These are phyloP conservation scores for Ramaria sp. DNA, from an alignment of 768 basidiomycete species.

Conservation along the genomic window DNA sequence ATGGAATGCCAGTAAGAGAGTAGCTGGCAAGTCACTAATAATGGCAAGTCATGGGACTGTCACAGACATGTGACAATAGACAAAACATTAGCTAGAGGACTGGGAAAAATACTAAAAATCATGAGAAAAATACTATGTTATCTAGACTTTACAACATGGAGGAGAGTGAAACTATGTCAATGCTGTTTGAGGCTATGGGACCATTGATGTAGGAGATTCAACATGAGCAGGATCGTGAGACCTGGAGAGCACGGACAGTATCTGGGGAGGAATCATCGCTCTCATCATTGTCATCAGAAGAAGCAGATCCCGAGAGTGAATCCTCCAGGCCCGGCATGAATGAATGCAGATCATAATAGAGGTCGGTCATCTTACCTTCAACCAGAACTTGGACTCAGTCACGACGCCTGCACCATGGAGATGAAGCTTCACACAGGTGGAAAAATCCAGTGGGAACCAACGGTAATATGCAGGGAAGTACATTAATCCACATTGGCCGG, in stretches of 20 bases:
- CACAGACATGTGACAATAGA: too few relatives aligned
- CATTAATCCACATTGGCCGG: too few relatives aligned
- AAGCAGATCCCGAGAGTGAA: slow-evolving; percentile 88
- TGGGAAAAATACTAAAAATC: too few relatives aligned
- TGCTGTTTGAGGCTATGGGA: slow-evolving; percentile 44
- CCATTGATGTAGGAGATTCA: slow-evolving; percentile 31
- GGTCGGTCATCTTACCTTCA: slow-evolving; percentile 48
- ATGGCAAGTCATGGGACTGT: too few relatives aligned
- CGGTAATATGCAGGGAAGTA: too few relatives aligned
- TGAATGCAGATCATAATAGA: background rate
- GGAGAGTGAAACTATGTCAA: slow-evolving; percentile 89
- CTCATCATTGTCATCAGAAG: slow-evolving; percentile 42
- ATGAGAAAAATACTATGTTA: too few relatives aligned
- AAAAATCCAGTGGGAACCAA: too few relatives aligned
- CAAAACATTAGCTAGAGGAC: too few relatives aligned
- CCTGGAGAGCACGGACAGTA: slow-evolving; percentile 57
- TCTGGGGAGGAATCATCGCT: slow-evolving; percentile 42
- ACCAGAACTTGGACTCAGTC: slow-evolving; percentile 64
- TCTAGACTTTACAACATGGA: too few relatives aligned
- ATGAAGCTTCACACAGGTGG: slow-evolving; percentile 75
- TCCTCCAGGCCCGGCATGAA: slow-evolving; percentile 53
- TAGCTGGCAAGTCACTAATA: too few relatives aligned
- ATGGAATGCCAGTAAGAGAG: too few relatives aligned
- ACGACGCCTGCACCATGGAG: slow-evolving; percentile 54
- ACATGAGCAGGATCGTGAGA: slow-evolving; percentile 38